Evolutionary conservation across 306 rosid genomes (phyloP), one percentile per base, ranked within the genome.

Genomic region (Prosopis cineraria): DNA sequence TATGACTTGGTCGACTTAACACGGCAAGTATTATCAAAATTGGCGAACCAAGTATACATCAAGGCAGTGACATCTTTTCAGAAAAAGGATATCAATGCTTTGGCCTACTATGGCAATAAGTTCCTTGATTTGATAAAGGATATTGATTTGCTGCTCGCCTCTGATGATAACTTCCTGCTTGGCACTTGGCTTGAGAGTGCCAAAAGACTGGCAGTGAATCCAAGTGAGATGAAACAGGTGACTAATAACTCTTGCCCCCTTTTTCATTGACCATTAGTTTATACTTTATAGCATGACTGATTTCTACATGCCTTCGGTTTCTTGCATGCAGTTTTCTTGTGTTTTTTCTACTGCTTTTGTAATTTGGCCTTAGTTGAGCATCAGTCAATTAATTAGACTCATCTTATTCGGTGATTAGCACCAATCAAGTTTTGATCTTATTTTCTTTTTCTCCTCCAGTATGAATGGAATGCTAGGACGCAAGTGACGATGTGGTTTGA

Each of bases 401-500:
- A 71, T 73, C 37, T 47, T 67, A 29, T 50, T 43, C 45, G 41
- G 22, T 40, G 12, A 58, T 29, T 73, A 73, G 37, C 14, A 34
- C 19, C 12, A 20, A 37, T 44, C 73, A 17, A 44, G 30, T 3
- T 25, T 20, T 40, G 34, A 67, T 2, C 10, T 24, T 44, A 4
- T 63, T 72, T 73, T 50, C 52, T 67, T 74, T 77, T 70, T 78
- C 63, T 78, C 44, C 50, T 62, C 22, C 90, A 95, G 98, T 88
- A 95, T 37, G 98, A 95, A 86, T 95, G 98, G 98, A 95, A 95
- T 80, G 98, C 98, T 63, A 92, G 96, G 81, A 92, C 97, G 0
- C 98, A 92, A 81, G 93, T 94, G 77, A 89, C 98, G 25, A 92
- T 92, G 98, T 95, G 98, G 98, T 91, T 69, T 72, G 98, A 95